Percentiles rank a stretch among this genome's conserved stretches.
phyloP scores from a whole-genome alignment of 2,329 filamentous ascomycete species.

The Colletotrichum sojae region DNA sequence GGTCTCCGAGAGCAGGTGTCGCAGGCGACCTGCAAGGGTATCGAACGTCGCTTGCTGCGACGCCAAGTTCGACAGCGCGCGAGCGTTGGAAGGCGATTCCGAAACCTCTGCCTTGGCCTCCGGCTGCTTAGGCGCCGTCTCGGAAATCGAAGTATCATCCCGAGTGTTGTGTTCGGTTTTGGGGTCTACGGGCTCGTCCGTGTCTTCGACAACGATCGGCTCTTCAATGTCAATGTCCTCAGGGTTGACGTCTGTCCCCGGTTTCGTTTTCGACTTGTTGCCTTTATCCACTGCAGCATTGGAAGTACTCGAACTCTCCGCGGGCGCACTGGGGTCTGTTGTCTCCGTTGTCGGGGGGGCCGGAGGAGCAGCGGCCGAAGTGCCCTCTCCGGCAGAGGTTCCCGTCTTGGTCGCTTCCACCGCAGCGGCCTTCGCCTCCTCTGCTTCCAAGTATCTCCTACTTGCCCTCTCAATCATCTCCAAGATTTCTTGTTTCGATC shows the following conservation, averaged over 20 bases:
- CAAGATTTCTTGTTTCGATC: constrained; percentile 62
- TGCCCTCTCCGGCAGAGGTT: constrained; percentile 9
- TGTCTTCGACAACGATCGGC: constrained; percentile 42
- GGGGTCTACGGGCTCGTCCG: constrained; percentile 47
- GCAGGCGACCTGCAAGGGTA: constrained; percentile 51
- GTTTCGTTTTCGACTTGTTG: constrained; percentile 3
- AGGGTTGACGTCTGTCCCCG: constrained; percentile 44
- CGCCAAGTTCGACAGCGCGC: constrained; percentile 43
- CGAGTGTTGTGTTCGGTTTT: constrained; percentile 18
- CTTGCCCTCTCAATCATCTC: constrained; percentile 66
- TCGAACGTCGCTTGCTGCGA: constrained; percentile 53
- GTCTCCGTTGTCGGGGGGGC: not conserved
- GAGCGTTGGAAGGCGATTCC: constrained; percentile 19
- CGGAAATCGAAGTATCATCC: not conserved
- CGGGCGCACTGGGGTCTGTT: not conserved
- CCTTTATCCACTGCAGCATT: not conserved
- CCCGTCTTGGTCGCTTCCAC: constrained; percentile 11
- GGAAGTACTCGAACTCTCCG: constrained; percentile 3
- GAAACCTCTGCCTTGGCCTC: constrained; percentile 32
- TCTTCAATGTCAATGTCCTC: constrained; percentile 67
- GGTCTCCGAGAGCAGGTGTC: constrained; percentile 49
- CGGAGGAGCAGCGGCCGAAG: not conserved
- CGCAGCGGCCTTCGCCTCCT: constrained; percentile 46
- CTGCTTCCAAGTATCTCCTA: constrained; percentile 62
- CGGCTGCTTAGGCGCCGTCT: constrained; percentile 19